A percentile compares a stretch with the other conserved stretches of the same genome.
Evolutionary conservation across 345 rosid genomes (phyloP).

Genomic region (Ricinus communis): DNA sequence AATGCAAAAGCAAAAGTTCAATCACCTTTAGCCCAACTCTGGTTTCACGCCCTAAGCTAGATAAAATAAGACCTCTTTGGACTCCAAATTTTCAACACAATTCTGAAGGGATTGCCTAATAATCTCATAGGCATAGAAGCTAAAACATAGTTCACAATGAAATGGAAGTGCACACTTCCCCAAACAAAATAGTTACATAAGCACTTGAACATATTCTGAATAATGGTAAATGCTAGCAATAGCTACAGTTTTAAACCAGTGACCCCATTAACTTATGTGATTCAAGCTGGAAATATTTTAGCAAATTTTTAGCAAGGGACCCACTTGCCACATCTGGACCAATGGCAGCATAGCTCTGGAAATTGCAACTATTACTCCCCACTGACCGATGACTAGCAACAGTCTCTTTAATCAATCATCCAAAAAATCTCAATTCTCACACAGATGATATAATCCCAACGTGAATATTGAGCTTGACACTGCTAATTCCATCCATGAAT

Average conservation of each 20-base stretch:
- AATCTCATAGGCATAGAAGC: background rate
- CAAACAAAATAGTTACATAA: background rate
- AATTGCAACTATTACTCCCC: background rate
- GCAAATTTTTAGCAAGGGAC: background rate
- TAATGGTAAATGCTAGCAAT: background rate
- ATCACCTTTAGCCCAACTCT: background rate
- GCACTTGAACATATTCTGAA: background rate
- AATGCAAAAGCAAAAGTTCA: background rate
- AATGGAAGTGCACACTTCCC: background rate
- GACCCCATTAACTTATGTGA: background rate
- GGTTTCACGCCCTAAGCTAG: background rate
- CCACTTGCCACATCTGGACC: background rate
- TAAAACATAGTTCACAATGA: background rate
- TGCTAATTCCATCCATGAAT: slow-evolving; percentile 6
- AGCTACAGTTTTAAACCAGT: background rate
- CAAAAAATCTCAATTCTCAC: too few relatives aligned
- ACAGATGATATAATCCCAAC: background rate
- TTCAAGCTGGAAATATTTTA: background rate
- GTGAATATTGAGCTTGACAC: background rate
- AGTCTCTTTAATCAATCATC: too few relatives aligned
- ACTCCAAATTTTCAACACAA: background rate
- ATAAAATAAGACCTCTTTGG: background rate
- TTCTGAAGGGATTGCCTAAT: background rate
- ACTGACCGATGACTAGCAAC: too few relatives aligned
- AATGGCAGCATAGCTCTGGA: background rate